Conservation (phyloP, 2,329 filamentous ascomycete species). For the Chaetomiaceae sp. region DNA sequence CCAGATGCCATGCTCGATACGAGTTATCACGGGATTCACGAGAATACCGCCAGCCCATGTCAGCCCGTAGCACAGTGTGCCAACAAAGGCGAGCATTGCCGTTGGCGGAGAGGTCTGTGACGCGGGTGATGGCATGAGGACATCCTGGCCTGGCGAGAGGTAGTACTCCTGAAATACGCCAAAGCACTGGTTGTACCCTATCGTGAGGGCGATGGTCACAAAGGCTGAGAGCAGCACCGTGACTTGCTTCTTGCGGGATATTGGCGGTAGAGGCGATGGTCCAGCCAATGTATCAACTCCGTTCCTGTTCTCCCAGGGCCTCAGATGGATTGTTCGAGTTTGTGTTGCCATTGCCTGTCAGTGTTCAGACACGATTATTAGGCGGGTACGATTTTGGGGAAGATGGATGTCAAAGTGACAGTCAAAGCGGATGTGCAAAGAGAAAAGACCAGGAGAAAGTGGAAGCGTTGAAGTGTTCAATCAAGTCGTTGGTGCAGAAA, state of each 20-base stretch:
- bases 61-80: slow-evolving; percentile 44
- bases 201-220: slow-evolving; percentile 42
- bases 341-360: slow-evolving; percentile 6
- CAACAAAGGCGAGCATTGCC: slow-evolving; percentile 45
- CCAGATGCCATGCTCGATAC: slow-evolving; percentile 35
- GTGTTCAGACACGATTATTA: no score
- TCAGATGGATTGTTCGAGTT: slow-evolving; percentile 3
- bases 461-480: no score
- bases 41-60: slow-evolving; percentile 48
- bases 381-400: no score
- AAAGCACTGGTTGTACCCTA: slow-evolving; percentile 47
- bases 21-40: slow-evolving; percentile 44
- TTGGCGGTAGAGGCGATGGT: slow-evolving; percentile 29
- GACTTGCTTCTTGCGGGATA: slow-evolving; percentile 39
- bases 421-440: no score
- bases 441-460: no score
- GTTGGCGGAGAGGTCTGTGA: slow-evolving; percentile 32
- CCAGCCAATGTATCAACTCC: slow-evolving; percentile 1
- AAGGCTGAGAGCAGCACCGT: slow-evolving; percentile 42
- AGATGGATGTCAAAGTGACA: no score
- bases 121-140: slow-evolving; percentile 34
- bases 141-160: slow-evolving; percentile 36
- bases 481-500: no score
- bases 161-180: slow-evolving; percentile 49
- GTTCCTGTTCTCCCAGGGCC: not conserved